Evolutionary conservation across 306 rosid genomes (phyloP).

Genomic region (Inga laurina): DNA sequence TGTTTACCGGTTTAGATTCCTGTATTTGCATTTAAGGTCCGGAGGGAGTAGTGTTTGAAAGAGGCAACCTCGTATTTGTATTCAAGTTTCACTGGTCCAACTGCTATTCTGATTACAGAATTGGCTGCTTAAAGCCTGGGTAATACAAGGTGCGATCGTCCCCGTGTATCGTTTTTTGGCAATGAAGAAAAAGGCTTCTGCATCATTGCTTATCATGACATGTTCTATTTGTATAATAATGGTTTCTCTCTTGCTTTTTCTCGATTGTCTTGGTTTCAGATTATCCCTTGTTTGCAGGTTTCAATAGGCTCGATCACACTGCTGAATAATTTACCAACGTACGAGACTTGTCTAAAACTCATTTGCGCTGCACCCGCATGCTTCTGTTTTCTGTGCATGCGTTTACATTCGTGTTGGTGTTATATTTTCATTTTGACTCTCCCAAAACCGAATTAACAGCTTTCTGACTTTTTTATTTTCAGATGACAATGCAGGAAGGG

Average conservation of each 20-base stretch:
- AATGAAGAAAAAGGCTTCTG: not conserved
- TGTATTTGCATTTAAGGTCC: not conserved
- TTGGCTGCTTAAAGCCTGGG: conserved; percentile 86
- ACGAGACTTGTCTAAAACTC: conserved; percentile 37
- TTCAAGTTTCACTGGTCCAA: conserved; percentile 92
- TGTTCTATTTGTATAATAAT: not conserved
- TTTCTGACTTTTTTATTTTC: conserved; percentile 7
- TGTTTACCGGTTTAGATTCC: conserved; percentile 25
- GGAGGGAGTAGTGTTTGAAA: conserved; percentile 61
- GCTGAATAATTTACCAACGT: conserved; percentile 76
- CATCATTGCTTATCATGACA: not conserved
- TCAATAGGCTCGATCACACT: conserved; percentile 58
- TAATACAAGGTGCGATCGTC: conserved; percentile 64
- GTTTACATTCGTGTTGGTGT: conserved; percentile 18
- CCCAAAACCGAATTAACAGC: not conserved
- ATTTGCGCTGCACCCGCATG: not conserved
- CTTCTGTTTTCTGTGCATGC: conserved; percentile 22
- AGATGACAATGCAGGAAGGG: conserved; percentile 61
- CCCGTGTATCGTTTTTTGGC: conserved; percentile 10
- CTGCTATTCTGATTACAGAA: conserved; percentile 77
- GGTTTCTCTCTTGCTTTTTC: conserved; percentile 7
- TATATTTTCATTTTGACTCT: conserved; percentile 15
- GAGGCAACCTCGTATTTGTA: conserved; percentile 81
- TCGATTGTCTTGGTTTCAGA: conserved; percentile 96
- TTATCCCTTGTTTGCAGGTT: conserved; percentile 72